Conservation (phyloP, 2,329 filamentous ascomycete genomes). For the Colletotrichum lentis region DNA sequence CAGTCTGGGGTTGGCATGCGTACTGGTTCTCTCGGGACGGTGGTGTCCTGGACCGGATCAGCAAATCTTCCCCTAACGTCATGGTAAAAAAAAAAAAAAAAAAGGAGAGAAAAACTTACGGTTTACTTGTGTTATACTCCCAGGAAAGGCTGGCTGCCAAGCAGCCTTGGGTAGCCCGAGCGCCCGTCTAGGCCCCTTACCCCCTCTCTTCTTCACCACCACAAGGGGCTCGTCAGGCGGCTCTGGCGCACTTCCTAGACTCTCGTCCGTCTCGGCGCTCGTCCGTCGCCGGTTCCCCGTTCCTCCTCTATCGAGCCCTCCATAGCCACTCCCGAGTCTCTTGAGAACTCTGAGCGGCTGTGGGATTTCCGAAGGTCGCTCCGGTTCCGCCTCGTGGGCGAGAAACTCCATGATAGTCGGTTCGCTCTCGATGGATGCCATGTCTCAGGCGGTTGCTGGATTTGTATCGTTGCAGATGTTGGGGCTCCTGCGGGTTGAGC, state of each 20-base stretch:
- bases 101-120: neutral
- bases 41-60: neutral
- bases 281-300: constrained; percentile 40
- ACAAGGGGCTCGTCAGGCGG: constrained; percentile 43
- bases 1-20: neutral
- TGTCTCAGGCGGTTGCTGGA: constrained; percentile 38
- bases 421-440: constrained; percentile 48
- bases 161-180: neutral
- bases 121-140: neutral
- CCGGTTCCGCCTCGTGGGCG: constrained; percentile 40
- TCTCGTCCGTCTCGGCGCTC: constrained; percentile 43
- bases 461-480: neutral
- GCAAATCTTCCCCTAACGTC: neutral
- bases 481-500: neutral
- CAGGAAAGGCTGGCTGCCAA: neutral
- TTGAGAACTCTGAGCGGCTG: constrained; percentile 62
- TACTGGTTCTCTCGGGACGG: neutral
- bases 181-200: constrained; percentile 11
- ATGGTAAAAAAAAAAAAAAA: no score
- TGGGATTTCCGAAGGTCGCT: constrained; percentile 45
- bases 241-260: constrained; percentile 43
- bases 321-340: constrained; percentile 40
- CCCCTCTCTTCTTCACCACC: constrained; percentile 49
- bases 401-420: constrained; percentile 46
- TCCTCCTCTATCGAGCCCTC: constrained; percentile 16